Base-by-base conservation (phyloP, 2,329 filamentous ascomycete species). In the Pseudocercospora fuligena region DNA sequence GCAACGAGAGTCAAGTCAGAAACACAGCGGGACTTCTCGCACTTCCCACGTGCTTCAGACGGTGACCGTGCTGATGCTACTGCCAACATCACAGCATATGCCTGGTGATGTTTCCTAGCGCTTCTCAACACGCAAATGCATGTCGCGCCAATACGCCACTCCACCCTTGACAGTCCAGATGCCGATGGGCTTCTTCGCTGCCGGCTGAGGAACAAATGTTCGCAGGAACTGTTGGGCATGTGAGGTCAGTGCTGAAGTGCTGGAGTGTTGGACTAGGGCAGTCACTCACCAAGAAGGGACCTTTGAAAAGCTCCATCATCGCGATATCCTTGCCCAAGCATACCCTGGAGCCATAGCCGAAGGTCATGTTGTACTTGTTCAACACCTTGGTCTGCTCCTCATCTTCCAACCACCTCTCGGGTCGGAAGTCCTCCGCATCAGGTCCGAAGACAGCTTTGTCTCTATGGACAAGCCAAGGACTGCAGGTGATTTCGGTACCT, bases 271-370 rank as follows among this genome's bases (percentile, higher is more conserved):
- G 12, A 19, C 3, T 7, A 19, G 46, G n/a, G 5, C 19, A 14
- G 12, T 19, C 3, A 36, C 63, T 61, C 54, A 65, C 63, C 60
- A 59, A 31, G 12, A 74, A 73, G 8, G 69, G 80, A 2, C 71
- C 79, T 77, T 87, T 86, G 73, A 80, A 85, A 60, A 86, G 70
- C 75, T 86, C 84, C 82, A 86, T 84, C 71, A 82, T 78, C 1
- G 83, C 84, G 65, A 87, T 83, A 51, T 84, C 80, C 65, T 79
- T 81, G 0, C 85, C 84, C 51, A 86, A 70, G 64, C 84, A 86
- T 12, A 81, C 76, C 11, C 82, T 75, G 0, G 82, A 72, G 0
- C 85, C 85, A 73, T 84, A 84, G 0, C 84, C 84, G 65, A 86
- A 87, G 0, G 76, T 77, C 73, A 87, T 80, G 43, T 67, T 27